Evolutionary conservation across 495 filamentous ascomycete genomes (phyloP), one percentile per base, ranked within the genome.

Genomic region (Penicillium odoratum): DNA sequence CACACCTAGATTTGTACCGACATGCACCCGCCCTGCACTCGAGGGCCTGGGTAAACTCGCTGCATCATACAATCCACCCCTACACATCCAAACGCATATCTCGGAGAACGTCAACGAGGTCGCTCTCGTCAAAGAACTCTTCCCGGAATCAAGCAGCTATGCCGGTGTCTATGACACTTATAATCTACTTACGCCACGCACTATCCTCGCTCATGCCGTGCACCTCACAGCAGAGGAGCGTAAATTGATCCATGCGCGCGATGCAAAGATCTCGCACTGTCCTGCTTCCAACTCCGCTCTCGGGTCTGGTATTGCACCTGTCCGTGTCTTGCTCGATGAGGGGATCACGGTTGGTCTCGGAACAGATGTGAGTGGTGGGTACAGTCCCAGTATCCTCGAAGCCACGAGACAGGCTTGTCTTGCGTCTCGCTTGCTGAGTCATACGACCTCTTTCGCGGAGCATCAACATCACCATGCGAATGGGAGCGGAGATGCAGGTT

Each of bases 61-160:
- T 0, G 67, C 69, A 8, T 76, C 83, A 31, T 82, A 81, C 11
- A 69, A 73, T 7, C 76, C 78, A 4, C 79, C 75, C 0, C 70
- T 93, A 0, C 86, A 86, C 11, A 82, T 92, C 49, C 94, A 98
- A 73, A 98, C 94, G 1, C 94, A 98, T 74, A 88, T 98, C 69
- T 85, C 87, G 0, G 94, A 98, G 69, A 98, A 96, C 73, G 74
- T 65, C 3, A 68, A 74, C 63, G 94, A 98, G 72, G 65, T 90
- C 47, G 74, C 69, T 3, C 82, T 96, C 1, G 92, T 97, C 2
- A 63, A 70, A 6, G 55, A 80, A 21, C 69, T 93, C 9, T 97
- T 96, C 72, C 91, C 92, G 0, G 69, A 80, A 0, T 70, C 75
- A 31, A 64, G 65, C 3, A 76, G 69, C 33, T 98, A 98, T 69